These are phyloP conservation scores for Podila horticola DNA, from an alignment of 192 early-diverging fungal genomes.

Conservation along the genomic window DNA sequence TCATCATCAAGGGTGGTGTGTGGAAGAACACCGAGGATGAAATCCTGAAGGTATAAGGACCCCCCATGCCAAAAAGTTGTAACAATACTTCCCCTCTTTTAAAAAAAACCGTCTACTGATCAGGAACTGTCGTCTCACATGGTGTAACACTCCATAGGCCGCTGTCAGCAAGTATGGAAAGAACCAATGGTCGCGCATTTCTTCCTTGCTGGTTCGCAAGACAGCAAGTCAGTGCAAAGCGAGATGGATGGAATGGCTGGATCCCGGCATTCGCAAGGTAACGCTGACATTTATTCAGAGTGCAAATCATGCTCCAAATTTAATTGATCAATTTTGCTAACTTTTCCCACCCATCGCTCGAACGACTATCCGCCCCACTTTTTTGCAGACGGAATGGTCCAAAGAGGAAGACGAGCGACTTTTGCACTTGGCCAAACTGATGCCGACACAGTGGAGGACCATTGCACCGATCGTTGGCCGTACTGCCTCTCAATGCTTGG, in stretches of 20 bases:
- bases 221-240: constrained; percentile 99
- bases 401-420: constrained; percentile 99
- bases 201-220: constrained; percentile 93
- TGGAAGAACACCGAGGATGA: constrained; percentile 99
- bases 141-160: constrained; percentile 65
- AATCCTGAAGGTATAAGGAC: constrained; percentile 80
- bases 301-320: background rate
- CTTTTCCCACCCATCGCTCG: background rate
- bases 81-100: background rate
- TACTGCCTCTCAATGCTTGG: constrained; percentile 96
- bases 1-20: constrained; percentile 90
- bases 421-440: constrained; percentile 95
- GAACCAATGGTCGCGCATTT: constrained; percentile 99
- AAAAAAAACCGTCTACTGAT: background rate
- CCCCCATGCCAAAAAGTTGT: background rate
- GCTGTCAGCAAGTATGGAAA: constrained; percentile 99
- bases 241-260: constrained; percentile 99
- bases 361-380: background rate
- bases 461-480: constrained; percentile 98
- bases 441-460: constrained; percentile 99
- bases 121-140: background rate
- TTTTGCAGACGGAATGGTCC: constrained; percentile 90
- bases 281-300: too few relatives aligned
- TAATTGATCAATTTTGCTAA: background rate
- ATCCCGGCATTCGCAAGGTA: constrained; percentile 97